Evolutionary conservation across 1,139 yeast genomes (phyloP).

Genomic region (Kazachstania sp.): DNA sequence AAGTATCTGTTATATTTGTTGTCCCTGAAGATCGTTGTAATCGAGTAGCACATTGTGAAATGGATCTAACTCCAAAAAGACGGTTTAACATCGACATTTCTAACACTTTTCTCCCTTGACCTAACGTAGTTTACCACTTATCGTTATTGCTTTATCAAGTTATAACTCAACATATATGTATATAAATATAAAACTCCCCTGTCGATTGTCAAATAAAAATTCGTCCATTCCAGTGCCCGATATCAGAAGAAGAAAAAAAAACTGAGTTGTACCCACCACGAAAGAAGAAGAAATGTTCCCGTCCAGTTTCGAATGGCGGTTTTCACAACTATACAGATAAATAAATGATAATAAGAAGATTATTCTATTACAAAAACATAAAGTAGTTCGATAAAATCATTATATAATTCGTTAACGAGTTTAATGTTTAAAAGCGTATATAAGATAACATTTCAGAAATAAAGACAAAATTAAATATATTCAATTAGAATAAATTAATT

Average conservation of each 20-base stretch:
- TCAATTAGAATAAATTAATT: not conserved
- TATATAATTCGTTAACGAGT: not conserved
- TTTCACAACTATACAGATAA: not conserved
- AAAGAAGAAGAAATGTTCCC: not conserved
- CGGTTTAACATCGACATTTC: not conserved
- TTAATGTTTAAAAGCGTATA: not conserved
- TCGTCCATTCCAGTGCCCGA: not conserved
- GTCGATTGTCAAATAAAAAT: too few relatives aligned
- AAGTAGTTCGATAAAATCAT: not conserved
- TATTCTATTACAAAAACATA: not conserved
- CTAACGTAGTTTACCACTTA: too few relatives aligned
- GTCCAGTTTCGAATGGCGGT: not conserved
- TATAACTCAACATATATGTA: too few relatives aligned
- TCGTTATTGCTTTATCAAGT: too few relatives aligned
- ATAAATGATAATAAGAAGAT: too few relatives aligned
- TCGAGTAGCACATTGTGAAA: not conserved
- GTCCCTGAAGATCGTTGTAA: conserved; percentile 1
- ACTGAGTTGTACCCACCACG: too few relatives aligned
- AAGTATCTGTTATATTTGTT: not conserved
- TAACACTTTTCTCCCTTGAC: too few relatives aligned
- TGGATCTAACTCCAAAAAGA: not conserved
- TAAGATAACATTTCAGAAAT: not conserved
- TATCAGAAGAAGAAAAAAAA: not conserved
- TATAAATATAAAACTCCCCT: too few relatives aligned
- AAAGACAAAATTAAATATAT: not conserved